Conservation (phyloP, 2,329 filamentous ascomycete genomes). For the Exserohilum turcica region DNA sequence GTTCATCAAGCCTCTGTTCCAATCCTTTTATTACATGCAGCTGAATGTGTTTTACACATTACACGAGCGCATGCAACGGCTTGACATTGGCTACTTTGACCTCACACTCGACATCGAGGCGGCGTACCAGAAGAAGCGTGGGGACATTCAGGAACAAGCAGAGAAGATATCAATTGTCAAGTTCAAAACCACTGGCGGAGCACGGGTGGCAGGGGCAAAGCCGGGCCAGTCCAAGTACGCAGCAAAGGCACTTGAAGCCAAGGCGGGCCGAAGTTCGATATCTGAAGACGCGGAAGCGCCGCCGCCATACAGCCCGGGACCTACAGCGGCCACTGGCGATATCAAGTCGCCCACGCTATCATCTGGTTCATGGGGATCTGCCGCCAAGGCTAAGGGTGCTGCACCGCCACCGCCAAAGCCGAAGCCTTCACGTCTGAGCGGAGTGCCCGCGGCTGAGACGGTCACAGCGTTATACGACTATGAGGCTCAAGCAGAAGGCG, state of each 20-base stretch:
- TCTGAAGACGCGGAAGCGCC: conserved; percentile 44
- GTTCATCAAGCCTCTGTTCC: conserved; percentile 96
- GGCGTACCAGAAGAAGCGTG: conserved; percentile 86
- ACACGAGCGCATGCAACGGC: conserved; percentile 95
- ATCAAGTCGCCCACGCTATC: conserved; percentile 38
- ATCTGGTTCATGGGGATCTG: conserved; percentile 50
- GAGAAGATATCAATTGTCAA: conserved; percentile 85
- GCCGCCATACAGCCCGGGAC: conserved; percentile 48
- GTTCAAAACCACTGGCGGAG: conserved; percentile 83
- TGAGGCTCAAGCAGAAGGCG: conserved; percentile 91
- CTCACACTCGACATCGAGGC: conserved; percentile 88
- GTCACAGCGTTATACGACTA: conserved; percentile 95
- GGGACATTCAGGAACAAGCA: conserved; percentile 81
- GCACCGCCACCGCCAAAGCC: conserved; percentile 58
- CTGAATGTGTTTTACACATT: conserved; percentile 98
- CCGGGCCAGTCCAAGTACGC: conserved; percentile 47
- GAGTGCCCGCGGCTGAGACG: conserved; percentile 69
- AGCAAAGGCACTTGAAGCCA: conserved; percentile 47
- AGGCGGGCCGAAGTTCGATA: conserved; percentile 38
- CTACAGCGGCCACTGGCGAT: conserved; percentile 25
- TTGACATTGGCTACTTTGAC: conserved; percentile 98
- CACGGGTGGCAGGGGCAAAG: conserved; percentile 41
- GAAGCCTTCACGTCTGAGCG: conserved; percentile 74
- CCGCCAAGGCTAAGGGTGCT: conserved; percentile 55
- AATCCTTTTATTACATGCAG: conserved; percentile 99